Conservation (phyloP, 768 basidiomycete genomes). For the Suillus weaverae region DNA sequence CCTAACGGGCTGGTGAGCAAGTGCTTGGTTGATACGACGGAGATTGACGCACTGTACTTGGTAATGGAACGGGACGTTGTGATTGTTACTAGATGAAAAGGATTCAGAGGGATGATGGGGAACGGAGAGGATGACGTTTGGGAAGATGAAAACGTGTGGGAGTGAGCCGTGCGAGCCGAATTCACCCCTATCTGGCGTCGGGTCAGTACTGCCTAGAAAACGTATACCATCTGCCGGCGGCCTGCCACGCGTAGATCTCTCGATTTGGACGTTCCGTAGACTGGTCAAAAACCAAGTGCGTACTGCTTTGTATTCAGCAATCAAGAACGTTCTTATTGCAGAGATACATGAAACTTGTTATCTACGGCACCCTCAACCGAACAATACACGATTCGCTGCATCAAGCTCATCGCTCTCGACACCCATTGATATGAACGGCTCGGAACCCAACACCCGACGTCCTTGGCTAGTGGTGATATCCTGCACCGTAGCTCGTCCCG, state of each 20-base stretch:
- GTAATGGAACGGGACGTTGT: not conserved
- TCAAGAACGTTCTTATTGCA: not conserved
- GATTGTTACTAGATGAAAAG: not conserved
- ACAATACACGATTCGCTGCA: constrained; percentile 28
- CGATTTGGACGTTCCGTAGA: not conserved
- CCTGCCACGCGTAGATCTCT: not conserved
- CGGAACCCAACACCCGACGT: constrained; percentile 44
- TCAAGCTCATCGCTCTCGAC: constrained; percentile 18
- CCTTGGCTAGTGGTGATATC: constrained; percentile 39
- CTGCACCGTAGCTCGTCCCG: constrained; percentile 35
- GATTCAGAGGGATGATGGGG: not conserved
- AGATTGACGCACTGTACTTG: not conserved
- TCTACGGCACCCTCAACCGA: constrained; percentile 12
- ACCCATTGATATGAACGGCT: constrained; percentile 28
- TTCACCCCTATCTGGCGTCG: not conserved
- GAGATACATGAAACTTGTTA: not conserved
- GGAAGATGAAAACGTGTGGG: not conserved
- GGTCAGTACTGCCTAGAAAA: no score
- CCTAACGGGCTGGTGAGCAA: not conserved
- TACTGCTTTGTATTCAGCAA: not conserved
- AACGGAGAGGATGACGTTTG: not conserved
- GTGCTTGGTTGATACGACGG: not conserved
- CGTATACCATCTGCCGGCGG: no score
- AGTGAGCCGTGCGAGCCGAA: not conserved
- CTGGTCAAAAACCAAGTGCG: not conserved